Evolutionary conservation across 2,329 filamentous ascomycete species (phyloP).

Genomic region (Tympanopsis confertula): DNA sequence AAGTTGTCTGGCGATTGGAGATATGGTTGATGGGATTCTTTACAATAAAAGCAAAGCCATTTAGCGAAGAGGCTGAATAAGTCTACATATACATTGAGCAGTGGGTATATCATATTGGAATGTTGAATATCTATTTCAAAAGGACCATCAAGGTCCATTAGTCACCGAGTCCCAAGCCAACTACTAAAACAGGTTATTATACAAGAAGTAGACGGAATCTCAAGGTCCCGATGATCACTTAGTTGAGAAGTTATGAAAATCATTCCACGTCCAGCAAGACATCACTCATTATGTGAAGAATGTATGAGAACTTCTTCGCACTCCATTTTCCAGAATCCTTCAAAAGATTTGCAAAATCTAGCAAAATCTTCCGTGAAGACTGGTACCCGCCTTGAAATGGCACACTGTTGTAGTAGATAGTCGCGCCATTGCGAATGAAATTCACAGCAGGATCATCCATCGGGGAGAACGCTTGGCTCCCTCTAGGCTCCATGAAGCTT

Average conservation of each 20-base stretch:
- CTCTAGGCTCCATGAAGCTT: constrained; percentile 19
- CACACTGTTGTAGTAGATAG: constrained; percentile 32
- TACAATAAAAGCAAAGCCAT: too few species aligned
- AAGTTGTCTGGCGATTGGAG: background rate
- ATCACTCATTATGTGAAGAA: constrained; percentile 42
- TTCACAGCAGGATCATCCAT: constrained; percentile 18
- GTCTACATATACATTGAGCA: too few species aligned
- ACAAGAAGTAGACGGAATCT: too few species aligned
- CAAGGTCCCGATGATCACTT: too few species aligned
- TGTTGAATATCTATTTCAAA: too few species aligned
- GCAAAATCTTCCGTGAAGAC: constrained; percentile 33
- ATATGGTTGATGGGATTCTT: background rate
- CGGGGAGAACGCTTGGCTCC: constrained; percentile 12
- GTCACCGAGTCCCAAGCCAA: too few species aligned
- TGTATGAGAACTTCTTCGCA: constrained; percentile 33
- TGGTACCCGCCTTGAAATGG: constrained; percentile 34
- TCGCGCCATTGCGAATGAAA: constrained; percentile 35
- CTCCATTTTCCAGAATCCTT: constrained; percentile 39
- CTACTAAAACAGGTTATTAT: too few species aligned
- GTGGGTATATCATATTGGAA: too few species aligned
- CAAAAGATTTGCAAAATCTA: constrained; percentile 37
- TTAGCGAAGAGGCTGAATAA: too few species aligned
- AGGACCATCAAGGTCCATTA: too few species aligned
- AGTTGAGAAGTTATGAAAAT: too few species aligned
- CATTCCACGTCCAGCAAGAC: constrained; percentile 21